phyloP scores from a whole-genome alignment of 306 rosid species.

The Neltuma alba region DNA sequence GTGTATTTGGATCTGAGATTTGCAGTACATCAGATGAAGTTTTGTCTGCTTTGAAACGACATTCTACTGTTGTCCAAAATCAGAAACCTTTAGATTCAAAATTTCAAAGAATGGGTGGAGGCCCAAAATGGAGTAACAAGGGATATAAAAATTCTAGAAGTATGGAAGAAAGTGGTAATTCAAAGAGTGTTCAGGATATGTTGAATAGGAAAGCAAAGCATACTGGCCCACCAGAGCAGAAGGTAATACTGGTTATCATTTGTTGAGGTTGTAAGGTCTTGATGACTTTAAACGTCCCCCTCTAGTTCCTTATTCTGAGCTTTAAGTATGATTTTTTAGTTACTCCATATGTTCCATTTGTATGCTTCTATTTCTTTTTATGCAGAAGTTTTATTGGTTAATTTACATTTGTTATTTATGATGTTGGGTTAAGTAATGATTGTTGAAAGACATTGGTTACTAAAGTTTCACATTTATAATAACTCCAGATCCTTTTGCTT shows the following conservation, averaged over 20 bases:
- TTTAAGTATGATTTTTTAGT: background rate
- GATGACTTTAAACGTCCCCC: background rate
- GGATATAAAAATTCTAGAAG: slow-evolving; percentile 46
- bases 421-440: background rate
- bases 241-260: slow-evolving; percentile 48
- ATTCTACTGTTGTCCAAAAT: slow-evolving; percentile 71
- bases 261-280: background rate
- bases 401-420: slow-evolving; percentile 7
- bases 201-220: slow-evolving; percentile 54
- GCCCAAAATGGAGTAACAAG: slow-evolving; percentile 53
- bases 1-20: slow-evolving; percentile 87
- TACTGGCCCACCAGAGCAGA: slow-evolving; percentile 77
- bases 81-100: slow-evolving; percentile 56
- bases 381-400: slow-evolving; percentile 7
- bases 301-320: background rate
- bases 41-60: slow-evolving; percentile 84
- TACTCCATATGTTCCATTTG: background rate
- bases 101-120: slow-evolving; percentile 56
- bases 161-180: slow-evolving; percentile 43
- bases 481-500: slow-evolving; percentile 78
- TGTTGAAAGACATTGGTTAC: slow-evolving; percentile 36
- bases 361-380: background rate
- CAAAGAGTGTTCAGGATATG: slow-evolving; percentile 53
- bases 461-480: slow-evolving; percentile 30
- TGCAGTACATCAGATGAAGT: slow-evolving; percentile 85